phyloP scores from a whole-genome alignment of 2,329 filamentous ascomycete genomes.

The Colletotrichum eleusines region DNA sequence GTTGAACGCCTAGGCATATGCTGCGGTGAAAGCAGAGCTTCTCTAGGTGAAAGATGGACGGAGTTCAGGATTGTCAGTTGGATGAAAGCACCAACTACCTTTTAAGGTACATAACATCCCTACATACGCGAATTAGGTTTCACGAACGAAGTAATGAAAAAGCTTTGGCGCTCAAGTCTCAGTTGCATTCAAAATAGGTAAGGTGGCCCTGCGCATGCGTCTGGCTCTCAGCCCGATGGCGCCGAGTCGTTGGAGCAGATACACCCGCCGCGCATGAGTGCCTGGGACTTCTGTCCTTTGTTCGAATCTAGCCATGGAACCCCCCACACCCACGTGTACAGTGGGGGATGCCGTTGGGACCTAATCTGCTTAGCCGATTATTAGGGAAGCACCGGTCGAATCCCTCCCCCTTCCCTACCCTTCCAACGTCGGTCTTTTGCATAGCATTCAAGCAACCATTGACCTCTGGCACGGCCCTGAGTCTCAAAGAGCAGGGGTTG shows the following conservation, averaged over 20 bases:
- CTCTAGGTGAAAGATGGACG: background rate
- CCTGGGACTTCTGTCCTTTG: background rate
- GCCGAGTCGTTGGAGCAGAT: background rate
- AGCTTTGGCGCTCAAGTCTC: background rate
- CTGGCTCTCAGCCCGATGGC: too few species aligned
- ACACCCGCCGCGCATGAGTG: too few species aligned
- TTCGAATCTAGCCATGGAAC: background rate
- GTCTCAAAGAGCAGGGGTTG: background rate
- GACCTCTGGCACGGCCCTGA: too few species aligned
- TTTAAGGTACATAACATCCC: background rate
- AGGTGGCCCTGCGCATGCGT: background rate
- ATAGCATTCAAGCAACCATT: background rate
- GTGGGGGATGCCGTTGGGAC: too few species aligned
- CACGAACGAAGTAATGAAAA: slow-evolving; percentile 2
- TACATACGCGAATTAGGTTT: background rate
- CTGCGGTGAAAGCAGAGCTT: background rate
- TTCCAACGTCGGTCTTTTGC: background rate
- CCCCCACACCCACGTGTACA: too few species aligned
- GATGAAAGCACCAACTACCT: background rate
- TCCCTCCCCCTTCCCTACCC: background rate
- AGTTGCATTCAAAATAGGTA: background rate
- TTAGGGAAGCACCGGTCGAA: background rate
- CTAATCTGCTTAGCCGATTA: background rate
- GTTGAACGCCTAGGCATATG: background rate
- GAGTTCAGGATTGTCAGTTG: slow-evolving; percentile 2